phyloP scores from a whole-genome alignment of 345 rosid species.

The Citrus inodora region DNA sequence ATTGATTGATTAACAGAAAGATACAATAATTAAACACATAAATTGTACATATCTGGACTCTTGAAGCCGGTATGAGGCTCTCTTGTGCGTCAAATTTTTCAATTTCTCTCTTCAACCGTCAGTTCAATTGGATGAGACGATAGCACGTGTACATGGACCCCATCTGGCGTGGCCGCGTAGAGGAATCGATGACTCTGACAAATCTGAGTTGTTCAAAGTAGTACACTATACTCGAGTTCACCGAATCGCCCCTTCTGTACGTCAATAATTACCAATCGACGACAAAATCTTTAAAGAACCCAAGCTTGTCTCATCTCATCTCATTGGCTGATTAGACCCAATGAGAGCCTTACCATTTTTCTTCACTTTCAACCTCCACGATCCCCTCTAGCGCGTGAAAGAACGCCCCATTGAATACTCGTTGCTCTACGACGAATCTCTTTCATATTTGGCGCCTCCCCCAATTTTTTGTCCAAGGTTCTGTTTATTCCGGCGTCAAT shows the following conservation, averaged over 20 bases:
- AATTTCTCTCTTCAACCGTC: neutral
- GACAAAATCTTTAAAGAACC: slow-evolving; percentile 16
- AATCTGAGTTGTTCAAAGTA: neutral
- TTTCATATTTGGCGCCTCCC: neutral
- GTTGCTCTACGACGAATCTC: too few relatives aligned
- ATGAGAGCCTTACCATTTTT: neutral
- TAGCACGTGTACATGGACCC: neutral
- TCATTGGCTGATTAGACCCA: slow-evolving; percentile 22
- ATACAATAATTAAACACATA: slow-evolving; percentile 7
- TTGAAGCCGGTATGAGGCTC: neutral
- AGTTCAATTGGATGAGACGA: too few relatives aligned
- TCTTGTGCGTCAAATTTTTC: neutral
- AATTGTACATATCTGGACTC: neutral
- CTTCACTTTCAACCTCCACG: slow-evolving; percentile 2
- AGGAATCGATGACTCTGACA: neutral
- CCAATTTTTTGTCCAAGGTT: neutral
- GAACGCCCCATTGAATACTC: neutral
- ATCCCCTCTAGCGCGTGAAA: neutral
- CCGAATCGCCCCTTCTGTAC: neutral
- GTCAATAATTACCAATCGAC: neutral
- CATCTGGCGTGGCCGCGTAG: neutral
- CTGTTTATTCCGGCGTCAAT: neutral
- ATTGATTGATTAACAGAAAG: slow-evolving; percentile 14
- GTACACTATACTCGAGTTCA: neutral
- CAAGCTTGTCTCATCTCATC: slow-evolving; percentile 24